phyloP scores from a whole-genome alignment of 495 filamentous ascomycete genomes.

The Cercophora newfieldiana region DNA sequence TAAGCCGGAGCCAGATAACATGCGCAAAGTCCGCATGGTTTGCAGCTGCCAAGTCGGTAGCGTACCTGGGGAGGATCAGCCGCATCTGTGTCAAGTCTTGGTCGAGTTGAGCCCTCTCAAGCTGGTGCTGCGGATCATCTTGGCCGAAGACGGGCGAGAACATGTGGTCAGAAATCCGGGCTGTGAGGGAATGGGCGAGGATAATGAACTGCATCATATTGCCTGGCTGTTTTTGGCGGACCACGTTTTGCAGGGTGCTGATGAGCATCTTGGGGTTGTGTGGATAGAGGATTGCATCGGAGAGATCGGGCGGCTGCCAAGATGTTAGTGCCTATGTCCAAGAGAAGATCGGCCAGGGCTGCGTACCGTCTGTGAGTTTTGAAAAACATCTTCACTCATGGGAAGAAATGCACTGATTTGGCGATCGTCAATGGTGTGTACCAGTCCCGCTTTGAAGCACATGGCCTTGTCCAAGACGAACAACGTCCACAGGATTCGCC shows the following conservation, averaged over 20 bases:
- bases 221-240: background rate
- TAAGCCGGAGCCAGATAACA: slow-evolving; percentile 7
- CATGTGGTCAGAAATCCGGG: slow-evolving; percentile 5
- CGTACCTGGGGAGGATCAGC: slow-evolving; percentile 1
- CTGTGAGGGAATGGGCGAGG: slow-evolving; percentile 5
- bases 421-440: slow-evolving; percentile 2
- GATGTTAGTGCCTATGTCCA: background rate
- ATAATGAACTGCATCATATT: slow-evolving; percentile 8
- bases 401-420: background rate
- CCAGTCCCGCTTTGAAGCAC: slow-evolving; percentile 5
- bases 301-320: background rate
- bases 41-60: slow-evolving; percentile 8
- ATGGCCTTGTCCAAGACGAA: slow-evolving; percentile 8
- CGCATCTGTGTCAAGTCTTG: slow-evolving; percentile 2
- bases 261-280: background rate
- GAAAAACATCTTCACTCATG: slow-evolving; percentile 1
- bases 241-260: background rate
- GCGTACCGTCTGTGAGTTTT: background rate
- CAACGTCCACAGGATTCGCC: slow-evolving; percentile 5
- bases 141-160: slow-evolving; percentile 11
- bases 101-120: background rate
- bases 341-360: too few relatives aligned
- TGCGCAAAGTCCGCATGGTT: background rate
- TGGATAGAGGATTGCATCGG: background rate
- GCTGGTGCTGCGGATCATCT: background rate